Evolutionary conservation across 371 early-diverging fungal genomes (phyloP), one percentile per base, ranked within the genome.

Genomic region (Phascolomyces articulosus): DNA sequence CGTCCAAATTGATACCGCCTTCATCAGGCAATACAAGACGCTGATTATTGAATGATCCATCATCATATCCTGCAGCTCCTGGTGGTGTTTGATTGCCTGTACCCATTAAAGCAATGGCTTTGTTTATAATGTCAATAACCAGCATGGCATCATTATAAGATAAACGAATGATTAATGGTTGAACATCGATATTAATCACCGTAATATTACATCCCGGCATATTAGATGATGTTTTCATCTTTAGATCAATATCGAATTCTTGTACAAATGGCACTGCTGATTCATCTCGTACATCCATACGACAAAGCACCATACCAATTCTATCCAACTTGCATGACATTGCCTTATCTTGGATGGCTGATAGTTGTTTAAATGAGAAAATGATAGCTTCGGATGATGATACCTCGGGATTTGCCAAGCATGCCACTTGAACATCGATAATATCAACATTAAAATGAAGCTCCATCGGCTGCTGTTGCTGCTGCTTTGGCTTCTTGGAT

Each of bases 261-360:
- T 97, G 91, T 55, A 98, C 88, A 61, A 97, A 91, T 10, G 89
- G 88, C 60, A 95, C 68, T 1, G 84, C 72, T 0, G 96, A 93
- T 44, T 91, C 90, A 6, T 84, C 82, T 16, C 88, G 72, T 48
- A 84, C 80, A 69, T 94, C 90, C 91, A 97, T 95, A 24, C 87
- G 87, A 80, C 97, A 97, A 53, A 98, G 79, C 18, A 90, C 83
- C 88, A 97, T 93, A 28, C 95, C 91, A 44, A 96, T 84, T 28
- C 93, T 87, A 21, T 93, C 87, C 31, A 95, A 76, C 18, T 86
- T 78, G 6, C 93, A 66, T 0, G 84, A 77, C 58, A 91, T 72
- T 15, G 87, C 73, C 16, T 85, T 72, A 55, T 94, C 87, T 66
- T 92, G 91, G 10, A 85, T 71, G 8, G 94, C 64, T 16, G 87